These are phyloP conservation scores for Colletotrichum sp. DNA, from an alignment of 2,329 filamentous ascomycete species.

Conservation along the genomic window DNA sequence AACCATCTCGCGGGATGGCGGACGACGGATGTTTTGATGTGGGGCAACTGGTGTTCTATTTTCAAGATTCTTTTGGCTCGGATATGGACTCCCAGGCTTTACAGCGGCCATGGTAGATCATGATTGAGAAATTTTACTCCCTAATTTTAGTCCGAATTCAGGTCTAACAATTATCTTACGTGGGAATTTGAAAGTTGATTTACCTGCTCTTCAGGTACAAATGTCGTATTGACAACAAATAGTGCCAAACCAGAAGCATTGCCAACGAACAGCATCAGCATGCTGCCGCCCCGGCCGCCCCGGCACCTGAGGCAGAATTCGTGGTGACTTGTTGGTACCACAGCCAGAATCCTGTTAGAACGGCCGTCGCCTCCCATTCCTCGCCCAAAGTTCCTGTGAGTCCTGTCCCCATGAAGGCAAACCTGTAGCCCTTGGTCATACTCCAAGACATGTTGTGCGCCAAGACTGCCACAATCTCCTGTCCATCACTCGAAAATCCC, in stretches of 20 bases:
- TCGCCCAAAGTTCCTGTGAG: slow-evolving; percentile 16
- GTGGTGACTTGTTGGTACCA: not conserved
- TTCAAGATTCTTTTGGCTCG: no score
- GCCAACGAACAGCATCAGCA: not conserved
- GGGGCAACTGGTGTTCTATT: no score
- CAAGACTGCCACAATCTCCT: slow-evolving; percentile 21
- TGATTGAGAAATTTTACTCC: no score
- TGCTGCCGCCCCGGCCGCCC: not conserved
- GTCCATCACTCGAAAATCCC: slow-evolving; percentile 20
- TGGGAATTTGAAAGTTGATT: no score
- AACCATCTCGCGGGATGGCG: no score
- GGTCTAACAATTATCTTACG: no score
- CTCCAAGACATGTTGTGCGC: slow-evolving; percentile 15
- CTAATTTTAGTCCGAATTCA: no score
- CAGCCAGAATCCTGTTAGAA: not conserved
- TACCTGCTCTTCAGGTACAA: not conserved
- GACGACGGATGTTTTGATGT: accelerated
- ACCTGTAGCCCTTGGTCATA: slow-evolving; percentile 10
- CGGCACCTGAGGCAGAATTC: not conserved
- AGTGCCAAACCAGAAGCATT: accelerated
- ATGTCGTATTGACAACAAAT: not conserved
- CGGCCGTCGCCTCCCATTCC: slow-evolving; percentile 11
- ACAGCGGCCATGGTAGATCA: no score
- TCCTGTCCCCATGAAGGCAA: slow-evolving; percentile 19
- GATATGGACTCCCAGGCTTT: no score